phyloP scores from a whole-genome alignment of 225 moss, liverwort and hornwort species.

The Ulota crispa region DNA sequence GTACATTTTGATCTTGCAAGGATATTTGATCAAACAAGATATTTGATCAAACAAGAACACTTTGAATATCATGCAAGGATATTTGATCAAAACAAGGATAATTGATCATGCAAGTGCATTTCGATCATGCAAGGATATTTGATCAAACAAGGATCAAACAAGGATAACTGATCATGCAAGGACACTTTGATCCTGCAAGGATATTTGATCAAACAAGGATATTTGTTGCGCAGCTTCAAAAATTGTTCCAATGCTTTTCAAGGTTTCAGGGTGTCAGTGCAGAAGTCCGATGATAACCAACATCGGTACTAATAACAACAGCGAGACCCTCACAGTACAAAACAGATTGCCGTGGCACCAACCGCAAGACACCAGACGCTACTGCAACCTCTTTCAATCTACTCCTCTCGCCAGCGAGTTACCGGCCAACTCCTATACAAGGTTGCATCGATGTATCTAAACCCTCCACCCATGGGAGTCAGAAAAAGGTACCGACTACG shows the following conservation, averaged over 20 bases:
- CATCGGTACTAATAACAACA: not conserved
- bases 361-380: not conserved
- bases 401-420: slow-evolving; percentile 3
- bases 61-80: too few species aligned
- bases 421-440: slow-evolving; percentile 16
- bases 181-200: too few species aligned
- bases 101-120: too few species aligned
- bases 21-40: too few species aligned
- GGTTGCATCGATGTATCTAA: slow-evolving; percentile 2
- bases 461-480: slow-evolving; percentile 10
- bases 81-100: not conserved
- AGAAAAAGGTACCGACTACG: not conserved
- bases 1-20: too few species aligned
- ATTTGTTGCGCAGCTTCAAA: not conserved
- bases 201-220: not conserved
- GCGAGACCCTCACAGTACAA: not conserved
- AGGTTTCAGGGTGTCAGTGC: not conserved
- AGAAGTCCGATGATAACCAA: not conserved
- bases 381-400: not conserved
- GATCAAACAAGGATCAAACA: too few species aligned
- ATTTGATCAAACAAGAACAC: not conserved
- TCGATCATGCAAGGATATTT: too few species aligned
- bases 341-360: not conserved
- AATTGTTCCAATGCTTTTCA: not conserved
- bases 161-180: not conserved